Base-by-base conservation (phyloP, 208 protist species). In the Acanthamoeba lenticulata region DNA sequence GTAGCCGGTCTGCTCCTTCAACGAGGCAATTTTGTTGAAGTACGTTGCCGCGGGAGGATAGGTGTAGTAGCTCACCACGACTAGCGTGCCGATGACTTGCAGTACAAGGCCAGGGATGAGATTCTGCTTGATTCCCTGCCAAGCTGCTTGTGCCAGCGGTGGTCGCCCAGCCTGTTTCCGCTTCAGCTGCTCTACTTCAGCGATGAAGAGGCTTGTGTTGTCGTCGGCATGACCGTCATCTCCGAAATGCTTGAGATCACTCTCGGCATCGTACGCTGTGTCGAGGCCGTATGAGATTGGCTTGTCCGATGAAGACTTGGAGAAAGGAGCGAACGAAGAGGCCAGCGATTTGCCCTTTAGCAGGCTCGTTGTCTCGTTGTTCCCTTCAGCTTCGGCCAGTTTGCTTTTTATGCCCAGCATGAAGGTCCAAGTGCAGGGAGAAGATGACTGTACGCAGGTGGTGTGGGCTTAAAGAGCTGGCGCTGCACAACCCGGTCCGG, bases 1-100 rank as follows among this genome's bases (percentile, higher is more conserved):
- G 83, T 90, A 90, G 32, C 83, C 49, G 6, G 9, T 17, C 0
- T 65, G 27, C 34, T 90, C 55, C 42, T 90, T 90, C 24, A 90
- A 11, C 7, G 32, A 3, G 27, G 83, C 83, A 27, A 90, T 45
- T 29, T 67, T 32, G 49, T 90, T 45, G 52, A 90, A n/a, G 19
- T 32, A 90, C 1, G 15, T 32, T 4, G 5, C 40, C 24, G 60
- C 60, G 2, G 49, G 85, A 19, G 40, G 19, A 27, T 74, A 44
- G 11, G n/a, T 45, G 85, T 91, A 91, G 85, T 91, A 91, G 24
- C 32, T 17, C 34, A 69, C 85, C 0, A 91, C 85, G 21, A 91
- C 85, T 34, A 42, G 1, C n/a, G 52, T 17, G 27, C 55, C 52
- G 38, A 91, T 65, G 32, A 91, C 21, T 52, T 74, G 85, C 2